Conservation (phyloP, 2,329 filamentous ascomycete species). For the Cladophialophora chaetospira region DNA sequence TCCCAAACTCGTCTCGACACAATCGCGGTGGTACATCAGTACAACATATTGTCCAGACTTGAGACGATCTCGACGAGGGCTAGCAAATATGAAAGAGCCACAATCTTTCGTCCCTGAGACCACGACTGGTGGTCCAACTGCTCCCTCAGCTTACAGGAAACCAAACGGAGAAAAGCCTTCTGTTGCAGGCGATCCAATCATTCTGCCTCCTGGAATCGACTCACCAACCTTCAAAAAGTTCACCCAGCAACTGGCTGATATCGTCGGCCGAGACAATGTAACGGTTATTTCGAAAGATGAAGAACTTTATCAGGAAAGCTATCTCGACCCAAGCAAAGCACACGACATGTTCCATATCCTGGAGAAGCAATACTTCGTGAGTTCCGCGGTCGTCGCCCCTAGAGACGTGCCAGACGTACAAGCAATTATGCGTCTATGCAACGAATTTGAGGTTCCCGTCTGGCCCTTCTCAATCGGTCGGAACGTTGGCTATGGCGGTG, state of each 20-base stretch:
- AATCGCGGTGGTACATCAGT: too few relatives aligned
- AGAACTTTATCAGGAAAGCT: constrained; percentile 33
- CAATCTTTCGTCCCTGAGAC: not conserved
- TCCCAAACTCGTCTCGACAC: too few relatives aligned
- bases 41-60: not conserved
- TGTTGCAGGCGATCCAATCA: constrained; percentile 25
- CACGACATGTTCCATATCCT: constrained; percentile 46
- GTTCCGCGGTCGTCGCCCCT: constrained; percentile 44
- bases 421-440: constrained; percentile 36
- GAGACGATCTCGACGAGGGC: not conserved
- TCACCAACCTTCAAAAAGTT: constrained; percentile 33
- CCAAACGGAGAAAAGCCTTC: constrained; percentile 13
- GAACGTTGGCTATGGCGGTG: constrained; percentile 54
- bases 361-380: constrained; percentile 48
- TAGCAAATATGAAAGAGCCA: constrained; percentile 2
- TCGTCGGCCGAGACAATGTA: constrained; percentile 37
- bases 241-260: constrained; percentile 20
- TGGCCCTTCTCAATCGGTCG: constrained; percentile 44
- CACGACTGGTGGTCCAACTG: not conserved
- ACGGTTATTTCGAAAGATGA: constrained; percentile 27
- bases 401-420: constrained; percentile 39
- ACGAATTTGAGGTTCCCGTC: constrained; percentile 39
- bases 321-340: constrained; percentile 40
- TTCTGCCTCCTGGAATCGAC: constrained; percentile 29
- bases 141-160: constrained; percentile 2